Conservation (phyloP, 176 grass and related monocot species). For the Phyllostachys edulis region DNA sequence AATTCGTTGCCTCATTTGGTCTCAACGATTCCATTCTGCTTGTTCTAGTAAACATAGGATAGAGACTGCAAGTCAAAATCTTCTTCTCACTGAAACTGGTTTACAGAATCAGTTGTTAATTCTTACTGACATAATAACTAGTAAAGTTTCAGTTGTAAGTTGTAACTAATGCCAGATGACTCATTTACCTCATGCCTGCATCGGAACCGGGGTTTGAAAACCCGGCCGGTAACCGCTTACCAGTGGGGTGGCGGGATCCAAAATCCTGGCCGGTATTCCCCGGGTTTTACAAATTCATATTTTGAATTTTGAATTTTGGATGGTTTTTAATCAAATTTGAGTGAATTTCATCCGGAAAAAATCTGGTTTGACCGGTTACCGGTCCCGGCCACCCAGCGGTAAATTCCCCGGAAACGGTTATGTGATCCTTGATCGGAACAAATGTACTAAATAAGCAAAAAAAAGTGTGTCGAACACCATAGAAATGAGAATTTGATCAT, state of each 20-base stretch:
- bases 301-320: too few relatives aligned
- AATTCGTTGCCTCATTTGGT: slow-evolving; percentile 26
- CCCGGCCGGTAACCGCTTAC: too few relatives aligned
- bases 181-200: not conserved
- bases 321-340: too few relatives aligned
- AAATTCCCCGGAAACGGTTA: too few relatives aligned
- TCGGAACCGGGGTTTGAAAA: too few relatives aligned
- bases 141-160: not conserved
- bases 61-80: slow-evolving; percentile 19
- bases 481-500: not conserved
- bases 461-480: not conserved
- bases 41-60: slow-evolving; percentile 1
- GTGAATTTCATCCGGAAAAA: too few relatives aligned
- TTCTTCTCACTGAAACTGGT: not conserved
- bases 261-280: too few relatives aligned
- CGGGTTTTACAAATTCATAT: too few relatives aligned
- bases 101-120: not conserved
- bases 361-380: too few relatives aligned
- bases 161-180: not conserved
- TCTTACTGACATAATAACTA: not conserved
- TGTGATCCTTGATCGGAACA: too few relatives aligned
- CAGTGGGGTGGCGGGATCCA: too few relatives aligned
- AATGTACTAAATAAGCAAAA: not conserved
- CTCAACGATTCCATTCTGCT: slow-evolving; percentile 31
- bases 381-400: too few relatives aligned